Evolutionary conservation across 805 yeast species (phyloP).

Genomic region (Barnettozyma sucrosica): DNA sequence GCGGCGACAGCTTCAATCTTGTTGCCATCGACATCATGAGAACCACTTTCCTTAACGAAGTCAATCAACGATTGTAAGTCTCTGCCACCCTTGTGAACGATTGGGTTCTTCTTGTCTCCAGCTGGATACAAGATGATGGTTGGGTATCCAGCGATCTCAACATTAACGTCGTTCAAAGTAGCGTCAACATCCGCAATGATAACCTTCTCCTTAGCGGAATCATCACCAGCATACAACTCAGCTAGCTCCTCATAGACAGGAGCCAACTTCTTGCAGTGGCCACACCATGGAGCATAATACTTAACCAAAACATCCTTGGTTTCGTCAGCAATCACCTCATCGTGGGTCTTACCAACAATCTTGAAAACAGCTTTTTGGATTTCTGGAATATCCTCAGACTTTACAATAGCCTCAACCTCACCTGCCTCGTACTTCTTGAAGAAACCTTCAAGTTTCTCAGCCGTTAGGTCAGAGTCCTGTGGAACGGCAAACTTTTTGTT

Average conservation of each 20-base stretch:
- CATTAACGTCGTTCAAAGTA: slow-evolving; percentile 81
- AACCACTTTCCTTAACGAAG: slow-evolving; percentile 68
- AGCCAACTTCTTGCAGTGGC: slow-evolving; percentile 89
- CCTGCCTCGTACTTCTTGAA: slow-evolving; percentile 61
- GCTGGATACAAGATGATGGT: slow-evolving; percentile 90
- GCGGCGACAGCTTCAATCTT: slow-evolving; percentile 27
- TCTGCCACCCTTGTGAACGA: slow-evolving; percentile 66
- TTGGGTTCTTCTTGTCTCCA: slow-evolving; percentile 59
- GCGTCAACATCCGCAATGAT: slow-evolving; percentile 85
- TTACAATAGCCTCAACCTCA: slow-evolving; percentile 62
- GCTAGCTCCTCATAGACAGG: slow-evolving; percentile 89
- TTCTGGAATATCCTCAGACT: slow-evolving; percentile 84
- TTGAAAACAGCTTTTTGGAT: slow-evolving; percentile 69
- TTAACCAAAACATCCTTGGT: slow-evolving; percentile 73
- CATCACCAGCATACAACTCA: slow-evolving; percentile 49
- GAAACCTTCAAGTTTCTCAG: slow-evolving; percentile 51
- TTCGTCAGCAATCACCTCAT: slow-evolving; percentile 51
- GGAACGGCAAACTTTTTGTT: slow-evolving; percentile 75
- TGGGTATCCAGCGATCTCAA: slow-evolving; percentile 85
- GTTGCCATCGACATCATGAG: slow-evolving; percentile 52
- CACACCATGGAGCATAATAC: slow-evolving; percentile 98
- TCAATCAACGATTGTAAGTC: slow-evolving; percentile 61
- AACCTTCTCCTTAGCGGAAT: slow-evolving; percentile 46
- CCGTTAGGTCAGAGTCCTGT: slow-evolving; percentile 50
- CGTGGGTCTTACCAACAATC: slow-evolving; percentile 81